Evolutionary conservation across 768 basidiomycete species (phyloP), one percentile per base, ranked within the genome.

Genomic region (Suillus ampliporus): DNA sequence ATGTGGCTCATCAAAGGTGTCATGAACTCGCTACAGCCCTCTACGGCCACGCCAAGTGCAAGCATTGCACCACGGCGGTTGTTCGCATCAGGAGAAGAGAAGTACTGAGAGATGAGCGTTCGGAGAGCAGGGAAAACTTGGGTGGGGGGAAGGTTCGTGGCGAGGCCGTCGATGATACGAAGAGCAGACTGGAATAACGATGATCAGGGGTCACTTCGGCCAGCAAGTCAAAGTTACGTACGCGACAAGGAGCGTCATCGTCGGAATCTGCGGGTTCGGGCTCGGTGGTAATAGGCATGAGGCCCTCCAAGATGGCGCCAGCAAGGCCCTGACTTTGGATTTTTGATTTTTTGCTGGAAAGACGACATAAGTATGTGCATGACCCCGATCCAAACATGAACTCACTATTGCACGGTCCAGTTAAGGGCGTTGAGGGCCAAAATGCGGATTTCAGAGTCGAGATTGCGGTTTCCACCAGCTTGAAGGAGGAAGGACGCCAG

Each of bases 11-110:
- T 94, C 68, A 95, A 84, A 10, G 96, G 94, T 38, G 94, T 94
- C 87, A 99, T 98, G 79, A 82, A 99, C 81, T 99, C 96, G 78
- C 91, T 94, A 82, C 97, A 98, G 19, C 97, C 97, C 76, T 99
- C 97, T 62, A 99, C 95, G 50, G 89, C 88, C 56, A 99, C 94
- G 66, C 97, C 97, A 56, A 99, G 88, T 1, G 96, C 92, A 70
- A 97, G 93, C 80, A 99, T 90, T 9, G 95, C 97, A 53, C 93
- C 92, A 58, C 97, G 95, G 37, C 97, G 90, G 70, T 88, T 80
- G 58, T 84, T 80, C 0, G 94, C 84, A 67, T 98, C 89, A 8
- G 87, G 76, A 2, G 94, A 95, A 8, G 83, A 80, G 79, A 95
- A 92, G 78, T 96, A 98, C 61, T 90, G 84, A 65, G 89, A 84